Base-by-base conservation (phyloP, 768 basidiomycete genomes). In the Termitomyces sp. region DNA sequence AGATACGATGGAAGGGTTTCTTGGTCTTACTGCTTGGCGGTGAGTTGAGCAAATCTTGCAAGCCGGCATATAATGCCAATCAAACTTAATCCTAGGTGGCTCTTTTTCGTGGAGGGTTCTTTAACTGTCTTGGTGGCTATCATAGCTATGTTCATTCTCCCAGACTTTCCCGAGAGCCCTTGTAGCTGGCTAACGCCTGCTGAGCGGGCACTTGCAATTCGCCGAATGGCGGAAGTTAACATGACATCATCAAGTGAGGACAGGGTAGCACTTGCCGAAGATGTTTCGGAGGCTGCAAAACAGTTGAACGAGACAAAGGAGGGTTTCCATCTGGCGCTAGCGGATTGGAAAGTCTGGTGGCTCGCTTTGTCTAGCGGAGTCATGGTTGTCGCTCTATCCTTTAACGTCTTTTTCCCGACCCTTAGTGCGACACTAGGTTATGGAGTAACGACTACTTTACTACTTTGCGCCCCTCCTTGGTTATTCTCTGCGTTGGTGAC, bases 301-400 rank as follows among this genome's bases (percentile, higher is more conserved):
- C 39, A 27, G 7, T 43, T 20, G 12, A 44, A 56, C 15, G 57
- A 68, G 5, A 70, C 71, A 15, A 60, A 66, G 13, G 67, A 69
- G 22, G 90, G 89, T 2, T 64, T 94, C 2, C 63, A 71, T 36
- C 68, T 88, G 56, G 88, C 92, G 0, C 45, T 92, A 53, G 75
- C 74, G 18, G 92, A 94, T 63, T 84, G 86, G 87, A 89, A 86
- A 67, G 89, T 94, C 36, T 94, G 91, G 87, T 89, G 81, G 81
- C 75, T 95, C 41, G 77, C 86, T 18, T 52, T 90, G 27, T 77
- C 85, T 3, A 66, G 89, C 53, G 81, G 81, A 13, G 77, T 76
- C 60, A 76, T 83, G 70, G 78, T 82, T 33, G 69, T 87, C 35
- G 81, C 86, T 9, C 62, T 91, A 25, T 85, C 83, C 4, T 92